Conservation (phyloP, 2,329 filamentous ascomycete genomes). For the Fusarium tanahbumbuense region DNA sequence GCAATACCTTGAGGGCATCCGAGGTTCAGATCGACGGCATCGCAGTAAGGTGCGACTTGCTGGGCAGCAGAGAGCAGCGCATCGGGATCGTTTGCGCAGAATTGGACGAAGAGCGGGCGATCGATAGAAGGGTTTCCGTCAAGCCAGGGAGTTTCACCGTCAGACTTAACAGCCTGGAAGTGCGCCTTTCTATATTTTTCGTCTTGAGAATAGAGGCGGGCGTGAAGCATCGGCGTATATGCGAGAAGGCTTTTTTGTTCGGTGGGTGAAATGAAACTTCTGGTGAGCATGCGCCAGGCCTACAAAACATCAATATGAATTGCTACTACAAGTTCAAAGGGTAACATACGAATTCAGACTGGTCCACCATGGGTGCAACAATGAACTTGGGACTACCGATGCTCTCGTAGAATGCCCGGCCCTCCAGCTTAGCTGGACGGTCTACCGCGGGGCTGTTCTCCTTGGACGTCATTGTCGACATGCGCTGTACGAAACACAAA, state of each 20-base stretch:
- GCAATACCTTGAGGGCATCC: slow-evolving; percentile 98
- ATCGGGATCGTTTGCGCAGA: slow-evolving; percentile 90
- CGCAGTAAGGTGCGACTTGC: slow-evolving; percentile 85
- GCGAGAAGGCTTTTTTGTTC: slow-evolving; percentile 77
- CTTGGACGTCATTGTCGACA: slow-evolving; percentile 50
- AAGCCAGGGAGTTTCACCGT: slow-evolving; percentile 65
- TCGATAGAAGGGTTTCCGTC: slow-evolving; percentile 90
- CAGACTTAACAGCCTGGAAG: slow-evolving; percentile 75
- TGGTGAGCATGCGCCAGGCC: slow-evolving; percentile 97
- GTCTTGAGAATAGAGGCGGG: slow-evolving; percentile 84
- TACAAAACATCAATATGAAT: slow-evolving; percentile 53
- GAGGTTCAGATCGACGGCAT: slow-evolving; percentile 94
- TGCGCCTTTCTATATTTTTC: slow-evolving; percentile 80
- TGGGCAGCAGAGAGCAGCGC: slow-evolving; percentile 82
- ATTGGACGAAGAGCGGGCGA: slow-evolving; percentile 93
- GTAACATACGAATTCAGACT: slow-evolving; percentile 89
- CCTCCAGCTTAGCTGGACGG: slow-evolving; percentile 72
- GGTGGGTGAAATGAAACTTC: slow-evolving; percentile 83
- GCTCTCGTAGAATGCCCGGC: slow-evolving; percentile 92
- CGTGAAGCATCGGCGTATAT: slow-evolving; percentile 97
- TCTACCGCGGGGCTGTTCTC: slow-evolving; percentile 38
- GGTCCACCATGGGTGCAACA: slow-evolving; percentile 97
- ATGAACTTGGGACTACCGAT: slow-evolving; percentile 92
- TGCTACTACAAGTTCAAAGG: not conserved
- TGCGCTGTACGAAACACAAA: slow-evolving; percentile 21